phyloP scores from a whole-genome alignment of 2,329 filamentous ascomycete genomes.

The Phyllosticta capitalensis region DNA sequence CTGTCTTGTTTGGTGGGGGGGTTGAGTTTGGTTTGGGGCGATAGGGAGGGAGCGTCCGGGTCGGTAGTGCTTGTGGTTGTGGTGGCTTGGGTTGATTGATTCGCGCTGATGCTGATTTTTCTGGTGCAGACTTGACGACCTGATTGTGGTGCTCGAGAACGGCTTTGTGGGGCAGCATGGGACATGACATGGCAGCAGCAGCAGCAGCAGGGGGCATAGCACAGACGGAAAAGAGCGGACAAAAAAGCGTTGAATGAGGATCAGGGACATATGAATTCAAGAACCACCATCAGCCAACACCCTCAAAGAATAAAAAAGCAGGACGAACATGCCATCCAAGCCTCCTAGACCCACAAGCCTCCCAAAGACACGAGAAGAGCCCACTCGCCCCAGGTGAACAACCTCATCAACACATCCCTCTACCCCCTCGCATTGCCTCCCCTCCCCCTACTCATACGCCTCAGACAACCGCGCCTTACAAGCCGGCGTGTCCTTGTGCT shows the following conservation, averaged over 20 bases:
- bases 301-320: too few species aligned
- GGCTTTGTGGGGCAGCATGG: slow-evolving; percentile 54
- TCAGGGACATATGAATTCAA: too few species aligned
- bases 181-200: not conserved
- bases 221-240: not conserved
- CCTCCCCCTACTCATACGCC: slow-evolving; percentile 4
- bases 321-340: too few species aligned
- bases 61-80: too few species aligned
- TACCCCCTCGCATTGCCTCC: not conserved
- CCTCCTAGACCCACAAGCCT: too few species aligned
- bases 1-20: not conserved
- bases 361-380: too few species aligned
- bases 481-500: slow-evolving; percentile 16
- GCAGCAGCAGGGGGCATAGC: too few species aligned
- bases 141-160: slow-evolving; percentile 63
- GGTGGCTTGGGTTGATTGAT: not conserved
- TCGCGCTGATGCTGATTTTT: not conserved
- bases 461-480: slow-evolving; percentile 1
- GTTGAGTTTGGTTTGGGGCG: too few species aligned
- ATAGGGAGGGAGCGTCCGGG: too few species aligned
- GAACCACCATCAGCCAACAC: too few species aligned
- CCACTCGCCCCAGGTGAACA: too few species aligned
- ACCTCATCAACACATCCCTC: not conserved
- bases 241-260: not conserved
- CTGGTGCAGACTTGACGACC: slow-evolving; percentile 54